Base-by-base conservation (phyloP, 495 filamentous ascomycete species). In the Darksidea phi region DNA sequence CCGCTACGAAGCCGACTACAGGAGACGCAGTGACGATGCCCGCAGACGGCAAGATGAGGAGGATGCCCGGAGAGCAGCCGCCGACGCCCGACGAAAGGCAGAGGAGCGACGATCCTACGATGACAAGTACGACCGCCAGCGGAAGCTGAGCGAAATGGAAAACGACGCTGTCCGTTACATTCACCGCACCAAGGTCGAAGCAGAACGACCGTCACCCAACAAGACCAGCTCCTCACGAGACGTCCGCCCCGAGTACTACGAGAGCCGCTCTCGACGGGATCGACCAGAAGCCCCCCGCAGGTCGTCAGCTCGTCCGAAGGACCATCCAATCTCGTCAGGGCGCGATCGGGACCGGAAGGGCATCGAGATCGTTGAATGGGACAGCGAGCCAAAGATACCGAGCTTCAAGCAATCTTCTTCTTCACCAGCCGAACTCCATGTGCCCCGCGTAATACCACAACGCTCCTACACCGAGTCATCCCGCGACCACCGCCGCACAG, bases 301-400 rank as follows among this genome's bases (percentile, higher is more conserved):
- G n/a, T 69, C 66, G n/a, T 66, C 66, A 8, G 66, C 66, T 15
- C 61, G 53, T 8, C 66, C 57, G 20, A 62, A 54, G 50, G 66
- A 69, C n/a, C 47, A 42, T 3, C 57, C 57, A 32, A n/a, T 38
- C 17, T 55, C 61, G 10, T 65, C 61, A 2, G 60, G 49, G n/a
- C 63, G 67, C 17, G 66, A 64, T 1, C 46, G 63, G 26, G 67
- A 67, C 34, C 64, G 67, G 0, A 61, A 63, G 53, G 43, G 50
- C 21, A 66, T 66, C 12, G 69, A 71, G 54, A 71, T 71, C 42
- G 69, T 71, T 12, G 69, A 71, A 25, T 65, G 58, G 59, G 59
- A 21, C 12, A n/a, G 32, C 34, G 56, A 61, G 23, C 26, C 50
- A 7, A 63, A 50, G 48, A 54, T 15, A 11, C 52, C 46, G 21